These are phyloP conservation scores for Colletotrichum sp. DNA, from an alignment of 2,329 filamentous ascomycete species.

Conservation along the genomic window DNA sequence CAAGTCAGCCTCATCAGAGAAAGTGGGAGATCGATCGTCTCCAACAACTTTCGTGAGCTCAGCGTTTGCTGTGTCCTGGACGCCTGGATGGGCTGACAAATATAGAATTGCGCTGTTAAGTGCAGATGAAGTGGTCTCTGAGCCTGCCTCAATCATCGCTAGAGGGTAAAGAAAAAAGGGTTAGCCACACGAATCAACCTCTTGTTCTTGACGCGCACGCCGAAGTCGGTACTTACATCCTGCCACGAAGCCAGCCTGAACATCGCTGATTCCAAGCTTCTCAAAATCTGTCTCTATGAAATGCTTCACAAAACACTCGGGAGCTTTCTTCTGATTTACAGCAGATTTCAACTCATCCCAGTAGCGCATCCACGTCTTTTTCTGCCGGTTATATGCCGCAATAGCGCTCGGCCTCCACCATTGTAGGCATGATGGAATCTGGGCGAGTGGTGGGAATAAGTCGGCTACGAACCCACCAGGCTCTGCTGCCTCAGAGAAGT, in stretches of 20 bases:
- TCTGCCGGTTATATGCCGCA: neutral
- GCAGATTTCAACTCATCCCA: neutral
- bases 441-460: neutral
- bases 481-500: neutral
- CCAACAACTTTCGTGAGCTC: conserved; percentile 43
- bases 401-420: neutral
- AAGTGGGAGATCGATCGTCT: conserved; percentile 48
- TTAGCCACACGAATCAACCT: neutral
- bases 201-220: neutral
- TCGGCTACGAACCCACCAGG: neutral
- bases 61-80: neutral
- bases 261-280: neutral
- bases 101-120: neutral
- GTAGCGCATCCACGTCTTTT: neutral
- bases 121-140: neutral
- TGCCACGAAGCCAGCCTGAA: neutral
- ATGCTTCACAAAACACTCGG: neutral
- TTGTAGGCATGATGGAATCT: neutral
- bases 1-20: conserved; percentile 50
- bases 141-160: neutral
- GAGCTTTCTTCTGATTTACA: neutral
- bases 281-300: neutral
- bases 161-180: too few species aligned
- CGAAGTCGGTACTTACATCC: neutral
- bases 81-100: neutral